Conservation (phyloP, 2,329 filamentous ascomycete genomes). For the Macrophomina pseudophaseolina region DNA sequence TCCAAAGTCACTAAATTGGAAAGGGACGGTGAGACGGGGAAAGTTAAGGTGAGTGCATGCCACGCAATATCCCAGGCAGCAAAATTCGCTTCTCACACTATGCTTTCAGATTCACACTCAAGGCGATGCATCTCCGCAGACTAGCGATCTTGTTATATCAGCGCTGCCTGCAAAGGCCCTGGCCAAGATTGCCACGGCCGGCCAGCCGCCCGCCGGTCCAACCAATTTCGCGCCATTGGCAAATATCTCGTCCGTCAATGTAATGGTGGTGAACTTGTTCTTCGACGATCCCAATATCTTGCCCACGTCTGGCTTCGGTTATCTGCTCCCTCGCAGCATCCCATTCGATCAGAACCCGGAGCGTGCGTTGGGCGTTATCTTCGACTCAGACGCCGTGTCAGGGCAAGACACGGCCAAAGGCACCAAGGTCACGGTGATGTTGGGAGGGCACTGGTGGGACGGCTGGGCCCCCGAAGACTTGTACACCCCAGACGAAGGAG, state of each 20-base stretch:
- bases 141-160: conserved; percentile 66
- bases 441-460: conserved; percentile 91
- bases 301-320: conserved; percentile 79
- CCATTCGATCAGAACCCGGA: conserved; percentile 77
- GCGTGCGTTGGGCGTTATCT: conserved; percentile 86
- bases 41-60: conserved; percentile 5
- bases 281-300: conserved; percentile 70
- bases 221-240: conserved; percentile 46
- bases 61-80: not conserved
- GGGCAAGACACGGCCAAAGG: conserved; percentile 64
- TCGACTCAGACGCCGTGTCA: conserved; percentile 73
- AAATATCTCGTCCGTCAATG: conserved; percentile 71
- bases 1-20: conserved; percentile 54
- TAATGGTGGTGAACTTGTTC: conserved; percentile 93
- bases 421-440: conserved; percentile 91
- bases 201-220: not conserved
- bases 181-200: conserved; percentile 31
- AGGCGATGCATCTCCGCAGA: not conserved
- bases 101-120: not conserved
- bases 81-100: not conserved
- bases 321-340: conserved; percentile 81
- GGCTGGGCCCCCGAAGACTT: conserved; percentile 46
- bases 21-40: conserved; percentile 11
- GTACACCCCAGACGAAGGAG: conserved; percentile 70
- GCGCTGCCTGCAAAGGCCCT: conserved; percentile 58